Conservation (phyloP, 176 grass and related monocot species). For the Neostapfia colusana region DNA sequence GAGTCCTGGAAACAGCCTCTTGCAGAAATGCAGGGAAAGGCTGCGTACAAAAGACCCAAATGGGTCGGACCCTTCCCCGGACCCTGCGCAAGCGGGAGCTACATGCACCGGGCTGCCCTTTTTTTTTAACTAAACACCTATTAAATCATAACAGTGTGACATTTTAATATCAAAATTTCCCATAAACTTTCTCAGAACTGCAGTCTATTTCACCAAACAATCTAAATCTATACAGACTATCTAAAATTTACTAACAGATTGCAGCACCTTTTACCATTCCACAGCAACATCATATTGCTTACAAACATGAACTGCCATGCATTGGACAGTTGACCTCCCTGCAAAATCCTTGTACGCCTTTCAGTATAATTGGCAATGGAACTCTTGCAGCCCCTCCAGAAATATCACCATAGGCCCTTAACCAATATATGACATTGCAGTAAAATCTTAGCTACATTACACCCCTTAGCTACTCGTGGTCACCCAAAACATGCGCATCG, state of each 20-base stretch:
- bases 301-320: not conserved
- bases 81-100: too few relatives aligned
- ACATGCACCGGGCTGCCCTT: too few relatives aligned
- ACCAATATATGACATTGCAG: not conserved
- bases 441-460: slow-evolving; percentile 9
- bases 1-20: too few relatives aligned
- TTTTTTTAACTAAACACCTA: not conserved
- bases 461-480: not conserved
- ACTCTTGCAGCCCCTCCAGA: not conserved
- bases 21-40: too few relatives aligned
- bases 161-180: not conserved
- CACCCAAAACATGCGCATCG: not conserved
- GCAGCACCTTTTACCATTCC: not conserved
- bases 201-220: not conserved
- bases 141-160: not conserved
- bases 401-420: not conserved
- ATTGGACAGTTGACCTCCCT: not conserved
- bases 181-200: not conserved
- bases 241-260: slow-evolving; percentile 1
- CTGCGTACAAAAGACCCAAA: too few relatives aligned
- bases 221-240: slow-evolving; percentile 3
- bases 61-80: too few relatives aligned
- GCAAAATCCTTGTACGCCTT: not conserved
- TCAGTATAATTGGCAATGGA: not conserved
- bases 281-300: not conserved